Percentiles rank a stretch among this genome's conserved stretches.
Conservation (phyloP, 2,329 filamentous ascomycete species). For the Tolypocladium cylindrosporum region DNA sequence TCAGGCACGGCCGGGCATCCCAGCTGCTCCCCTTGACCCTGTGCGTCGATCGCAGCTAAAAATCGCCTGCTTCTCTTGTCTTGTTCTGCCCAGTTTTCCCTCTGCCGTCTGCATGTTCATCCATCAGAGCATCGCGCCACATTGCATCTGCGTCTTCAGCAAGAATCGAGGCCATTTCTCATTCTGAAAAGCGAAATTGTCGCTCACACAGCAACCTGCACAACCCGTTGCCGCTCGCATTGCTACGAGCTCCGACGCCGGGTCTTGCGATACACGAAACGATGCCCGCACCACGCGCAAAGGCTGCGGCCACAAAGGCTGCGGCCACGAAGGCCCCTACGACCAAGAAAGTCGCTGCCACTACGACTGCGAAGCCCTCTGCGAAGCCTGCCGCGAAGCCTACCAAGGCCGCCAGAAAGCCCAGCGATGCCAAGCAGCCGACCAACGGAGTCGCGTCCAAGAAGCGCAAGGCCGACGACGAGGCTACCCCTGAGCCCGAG, state of each 20-base stretch:
- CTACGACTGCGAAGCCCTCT: constrained; percentile 7
- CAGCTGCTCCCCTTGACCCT: neutral
- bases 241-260: neutral
- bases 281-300: constrained; percentile 20
- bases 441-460: constrained; percentile 12
- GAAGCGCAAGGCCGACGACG: constrained; percentile 12
- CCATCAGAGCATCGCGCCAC: neutral
- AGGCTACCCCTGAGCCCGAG: constrained; percentile 4
- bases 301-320: constrained; percentile 14
- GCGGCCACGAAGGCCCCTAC: constrained; percentile 11
- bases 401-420: constrained; percentile 14
- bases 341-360: constrained; percentile 14
- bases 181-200: neutral
- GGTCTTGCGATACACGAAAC: constrained; percentile 6
- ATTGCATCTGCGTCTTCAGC: neutral
- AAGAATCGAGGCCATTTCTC: neutral
- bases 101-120: neutral
- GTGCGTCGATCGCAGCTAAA: neutral
- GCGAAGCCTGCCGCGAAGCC: constrained; percentile 26
- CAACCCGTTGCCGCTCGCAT: neutral
- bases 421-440: constrained; percentile 11
- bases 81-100: neutral
- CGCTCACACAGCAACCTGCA: neutral
- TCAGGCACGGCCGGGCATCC: neutral
- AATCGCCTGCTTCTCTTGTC: neutral